These are phyloP conservation scores for Flueggea neowawraea DNA, from an alignment of 441 rosid species.

Conservation along the genomic window DNA sequence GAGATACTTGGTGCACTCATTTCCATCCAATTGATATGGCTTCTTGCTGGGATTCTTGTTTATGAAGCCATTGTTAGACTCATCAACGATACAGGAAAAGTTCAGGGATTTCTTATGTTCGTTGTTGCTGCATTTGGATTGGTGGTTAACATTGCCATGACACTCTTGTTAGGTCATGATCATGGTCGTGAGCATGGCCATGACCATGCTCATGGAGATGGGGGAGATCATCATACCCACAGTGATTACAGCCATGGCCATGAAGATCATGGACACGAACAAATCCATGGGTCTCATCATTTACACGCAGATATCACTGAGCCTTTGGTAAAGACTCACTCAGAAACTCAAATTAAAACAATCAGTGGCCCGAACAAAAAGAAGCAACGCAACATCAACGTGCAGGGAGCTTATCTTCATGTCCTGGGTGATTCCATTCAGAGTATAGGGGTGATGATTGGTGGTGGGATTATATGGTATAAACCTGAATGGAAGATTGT, in stretches of 20 bases:
- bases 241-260: slow-evolving; percentile 16
- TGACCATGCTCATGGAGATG: slow-evolving; percentile 16
- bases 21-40: slow-evolving; percentile 74
- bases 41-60: slow-evolving; percentile 67
- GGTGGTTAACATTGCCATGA: slow-evolving; percentile 60
- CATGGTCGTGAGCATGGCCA: slow-evolving; percentile 43
- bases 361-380: slow-evolving; percentile 20
- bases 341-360: slow-evolving; percentile 18
- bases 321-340: slow-evolving; percentile 31
- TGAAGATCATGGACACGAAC: no score
- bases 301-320: slow-evolving; percentile 19
- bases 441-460: slow-evolving; percentile 76
- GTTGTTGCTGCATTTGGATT: slow-evolving; percentile 58
- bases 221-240: slow-evolving; percentile 15
- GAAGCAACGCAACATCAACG: slow-evolving; percentile 49
- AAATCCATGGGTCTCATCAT: no score
- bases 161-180: slow-evolving; percentile 57
- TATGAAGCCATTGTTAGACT: slow-evolving; percentile 67
- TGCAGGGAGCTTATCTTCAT: slow-evolving; percentile 72
- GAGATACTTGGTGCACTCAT: slow-evolving; percentile 66
- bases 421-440: slow-evolving; percentile 74
- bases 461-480: slow-evolving; percentile 71
- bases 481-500: slow-evolving; percentile 69
- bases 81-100: slow-evolving; percentile 47
- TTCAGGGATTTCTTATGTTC: slow-evolving; percentile 66